These are phyloP conservation scores for Candida ortonii DNA, from an alignment of 805 yeast genomes.

Conservation along the genomic window DNA sequence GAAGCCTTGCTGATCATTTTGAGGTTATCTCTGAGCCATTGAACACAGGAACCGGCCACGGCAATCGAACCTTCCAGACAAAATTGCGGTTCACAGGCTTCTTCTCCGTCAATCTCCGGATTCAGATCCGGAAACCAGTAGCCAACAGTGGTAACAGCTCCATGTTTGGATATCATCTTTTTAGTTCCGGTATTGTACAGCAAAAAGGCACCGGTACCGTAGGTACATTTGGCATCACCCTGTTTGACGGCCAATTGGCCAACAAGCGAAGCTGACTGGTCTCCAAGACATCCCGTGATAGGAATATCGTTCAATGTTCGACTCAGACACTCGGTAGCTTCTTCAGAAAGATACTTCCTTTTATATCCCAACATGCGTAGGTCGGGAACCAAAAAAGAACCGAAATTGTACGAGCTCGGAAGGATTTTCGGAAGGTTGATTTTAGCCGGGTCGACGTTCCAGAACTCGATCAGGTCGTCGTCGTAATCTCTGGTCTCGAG, in stretches of 20 bases:
- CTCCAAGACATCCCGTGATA: constrained; percentile 88
- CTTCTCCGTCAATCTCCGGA: constrained; percentile 35
- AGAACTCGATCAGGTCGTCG: constrained; percentile 66
- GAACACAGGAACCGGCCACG: constrained; percentile 91
- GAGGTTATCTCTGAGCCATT: constrained; percentile 91
- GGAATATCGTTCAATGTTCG: constrained; percentile 59
- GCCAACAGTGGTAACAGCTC: constrained; percentile 86
- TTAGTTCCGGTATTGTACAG: constrained; percentile 80
- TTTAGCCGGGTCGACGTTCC: constrained; percentile 70
- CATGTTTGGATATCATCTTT: constrained; percentile 70
- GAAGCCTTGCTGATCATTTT: constrained; percentile 75
- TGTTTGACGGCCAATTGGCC: constrained; percentile 84
- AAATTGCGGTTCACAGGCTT: constrained; percentile 61
- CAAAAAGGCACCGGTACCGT: constrained; percentile 93
- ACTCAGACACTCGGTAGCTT: constrained; percentile 47
- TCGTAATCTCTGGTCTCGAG: constrained; percentile 74
- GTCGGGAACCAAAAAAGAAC: constrained; percentile 63
- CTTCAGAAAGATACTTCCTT: constrained; percentile 20
- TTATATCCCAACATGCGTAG: constrained; percentile 25
- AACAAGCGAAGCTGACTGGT: constrained; percentile 89
- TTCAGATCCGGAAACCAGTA: constrained; percentile 79
- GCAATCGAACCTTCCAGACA: constrained; percentile 96
- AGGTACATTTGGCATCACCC: constrained; percentile 92
- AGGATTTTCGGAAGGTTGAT: constrained; percentile 72
- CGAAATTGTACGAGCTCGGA: constrained; percentile 76